A percentile compares a stretch with the other conserved stretches of the same genome.
These are phyloP conservation scores for Oxytropis ochrocephala DNA, from an alignment of 306 rosid species.

Conservation along the genomic window DNA sequence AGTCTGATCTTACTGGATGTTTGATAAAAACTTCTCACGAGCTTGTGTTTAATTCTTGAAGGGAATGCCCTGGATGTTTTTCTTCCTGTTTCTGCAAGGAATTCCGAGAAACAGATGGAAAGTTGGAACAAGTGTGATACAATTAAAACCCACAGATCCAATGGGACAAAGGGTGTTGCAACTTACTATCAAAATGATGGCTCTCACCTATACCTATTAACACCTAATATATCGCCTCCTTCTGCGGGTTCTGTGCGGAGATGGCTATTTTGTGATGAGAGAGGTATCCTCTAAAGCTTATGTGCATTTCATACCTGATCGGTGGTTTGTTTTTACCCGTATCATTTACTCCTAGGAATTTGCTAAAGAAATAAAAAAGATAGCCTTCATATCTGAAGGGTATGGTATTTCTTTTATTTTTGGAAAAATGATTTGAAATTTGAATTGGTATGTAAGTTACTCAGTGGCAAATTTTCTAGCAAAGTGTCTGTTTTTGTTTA, in stretches of 20 bases:
- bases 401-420: neutral
- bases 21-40: slow-evolving; percentile 29
- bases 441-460: neutral
- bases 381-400: slow-evolving; percentile 20
- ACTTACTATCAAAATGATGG: slow-evolving; percentile 80
- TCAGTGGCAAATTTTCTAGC: slow-evolving; percentile 30
- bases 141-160: slow-evolving; percentile 21
- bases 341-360: slow-evolving; percentile 15
- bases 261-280: slow-evolving; percentile 58
- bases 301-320: neutral
- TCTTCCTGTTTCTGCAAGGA: slow-evolving; percentile 45
- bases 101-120: slow-evolving; percentile 29
- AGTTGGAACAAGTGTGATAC: slow-evolving; percentile 23
- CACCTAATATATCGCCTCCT: slow-evolving; percentile 74
- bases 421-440: slow-evolving; percentile 7
- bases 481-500: slow-evolving; percentile 22
- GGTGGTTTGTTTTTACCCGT: neutral
- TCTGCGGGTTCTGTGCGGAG: slow-evolving; percentile 41
- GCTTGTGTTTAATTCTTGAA: slow-evolving; percentile 30
- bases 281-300: slow-evolving; percentile 39
- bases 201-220: slow-evolving; percentile 52
- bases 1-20: slow-evolving; percentile 12
- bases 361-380: slow-evolving; percentile 13
- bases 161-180: slow-evolving; percentile 42
- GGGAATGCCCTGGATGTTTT: slow-evolving; percentile 48